Base-by-base conservation (phyloP, 768 basidiomycete species). In the Leucocoprinus sp. region DNA sequence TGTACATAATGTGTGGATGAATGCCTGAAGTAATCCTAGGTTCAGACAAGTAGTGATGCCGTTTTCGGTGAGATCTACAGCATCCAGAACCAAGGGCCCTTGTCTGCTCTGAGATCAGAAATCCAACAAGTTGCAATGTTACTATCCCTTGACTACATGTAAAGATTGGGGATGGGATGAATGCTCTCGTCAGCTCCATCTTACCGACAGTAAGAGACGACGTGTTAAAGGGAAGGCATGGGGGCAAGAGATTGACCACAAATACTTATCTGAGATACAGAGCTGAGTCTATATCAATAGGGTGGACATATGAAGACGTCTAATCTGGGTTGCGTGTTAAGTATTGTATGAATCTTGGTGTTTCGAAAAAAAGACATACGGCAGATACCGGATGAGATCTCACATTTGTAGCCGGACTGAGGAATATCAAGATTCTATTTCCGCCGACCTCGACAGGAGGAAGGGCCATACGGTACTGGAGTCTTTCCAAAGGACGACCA, bases 401-500 rank as follows among this genome's bases (percentile, higher is more conserved):
- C 17, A 24, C 11, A 41, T 39, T 41, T 48, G 49, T 36, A 46
- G 54, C 54, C 51, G 52, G 48, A 45, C 27, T 46, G 52, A 53
- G 55, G 53, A 43, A 41, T 50, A 54, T 54, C 62, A 64, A 58
- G 68, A 64, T 31, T 48, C 46, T 63, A 68, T 60, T 58, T 68
- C 66, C 69, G 68, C 65, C 70, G 73, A 70, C 46, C 39, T 60
- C 65, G 67, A 65, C 62, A 64, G 55, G 53, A 56, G 44, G 49
- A 45, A 51, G 52, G 40, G 55, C 61, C 70, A 73, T 64, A 66
- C 66, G 68, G 65, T 58, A 42, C 45, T 44, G 52, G 54, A 55
- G 57, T 41, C 23, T 33, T 29, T 19, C 34, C 39, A 37, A 50
- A 50, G 55, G 53, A 50, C 45, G 52, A 55, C 71, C 69, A 76